These are phyloP conservation scores for Kwoniella botswanensis DNA, from an alignment of 768 basidiomycete genomes.

Conservation along the genomic window DNA sequence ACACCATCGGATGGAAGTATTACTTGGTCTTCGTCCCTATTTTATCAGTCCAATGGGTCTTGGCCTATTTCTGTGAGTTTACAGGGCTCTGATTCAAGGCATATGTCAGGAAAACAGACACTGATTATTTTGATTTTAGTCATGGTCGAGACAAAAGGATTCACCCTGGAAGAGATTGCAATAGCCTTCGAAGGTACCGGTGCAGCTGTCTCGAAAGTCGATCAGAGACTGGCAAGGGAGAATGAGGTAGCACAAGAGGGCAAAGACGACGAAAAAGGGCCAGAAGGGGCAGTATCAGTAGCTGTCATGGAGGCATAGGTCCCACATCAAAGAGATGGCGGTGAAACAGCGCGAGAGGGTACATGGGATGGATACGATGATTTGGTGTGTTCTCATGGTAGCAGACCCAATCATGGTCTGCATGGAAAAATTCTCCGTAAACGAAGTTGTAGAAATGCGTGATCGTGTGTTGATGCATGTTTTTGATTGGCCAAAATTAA, in stretches of 20 bases:
- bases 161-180: slow-evolving; percentile 51
- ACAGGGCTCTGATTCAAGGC: neutral
- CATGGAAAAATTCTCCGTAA: too few relatives aligned
- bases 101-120: neutral
- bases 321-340: too few relatives aligned
- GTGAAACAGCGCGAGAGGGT: too few relatives aligned
- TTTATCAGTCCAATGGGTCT: slow-evolving; percentile 36
- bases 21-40: slow-evolving; percentile 49
- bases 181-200: slow-evolving; percentile 41
- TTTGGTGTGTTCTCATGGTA: too few relatives aligned
- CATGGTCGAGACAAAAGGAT: slow-evolving; percentile 44
- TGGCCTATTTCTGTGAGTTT: slow-evolving; percentile 38
- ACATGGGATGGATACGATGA: too few relatives aligned
- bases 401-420: too few relatives aligned
- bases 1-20: slow-evolving; percentile 35
- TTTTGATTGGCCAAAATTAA: too few relatives aligned
- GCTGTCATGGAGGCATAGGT: neutral
- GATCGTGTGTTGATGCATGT: too few relatives aligned
- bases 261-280: neutral
- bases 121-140: neutral
- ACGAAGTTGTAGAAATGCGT: too few relatives aligned
- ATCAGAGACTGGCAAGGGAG: slow-evolving; percentile 4
- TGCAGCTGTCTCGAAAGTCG: slow-evolving; percentile 18
- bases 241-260: neutral
- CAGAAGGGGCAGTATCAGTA: neutral